A percentile compares a stretch with the other conserved stretches of the same genome.
Evolutionary conservation across 768 basidiomycete species (phyloP).

Genomic region (Trametes sanguinea): DNA sequence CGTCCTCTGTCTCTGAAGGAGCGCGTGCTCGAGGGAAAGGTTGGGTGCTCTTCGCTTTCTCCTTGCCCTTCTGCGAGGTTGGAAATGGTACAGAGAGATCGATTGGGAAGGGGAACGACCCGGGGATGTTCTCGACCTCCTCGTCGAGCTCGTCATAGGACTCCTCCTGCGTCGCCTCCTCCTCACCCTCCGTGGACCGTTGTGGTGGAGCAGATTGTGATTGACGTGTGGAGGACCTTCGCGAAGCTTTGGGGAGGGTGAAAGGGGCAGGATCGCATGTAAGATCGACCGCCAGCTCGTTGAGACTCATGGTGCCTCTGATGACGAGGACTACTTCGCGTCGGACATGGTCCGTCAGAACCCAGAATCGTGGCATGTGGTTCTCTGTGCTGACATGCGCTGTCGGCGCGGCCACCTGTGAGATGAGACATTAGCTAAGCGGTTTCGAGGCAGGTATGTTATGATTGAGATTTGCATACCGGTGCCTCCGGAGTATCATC

Average conservation of each 20-base stretch:
- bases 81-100: conserved; percentile 27
- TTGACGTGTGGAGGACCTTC: not conserved
- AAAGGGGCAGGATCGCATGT: conserved; percentile 78
- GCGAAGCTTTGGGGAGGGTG: not conserved
- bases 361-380: conserved; percentile 84
- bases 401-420: conserved; percentile 15
- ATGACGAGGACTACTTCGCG: conserved; percentile 72
- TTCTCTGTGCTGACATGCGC: conserved; percentile 67
- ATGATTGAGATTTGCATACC: not conserved
- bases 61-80: conserved; percentile 7
- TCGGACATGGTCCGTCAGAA: conserved; percentile 77
- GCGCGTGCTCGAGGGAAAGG: conserved; percentile 8
- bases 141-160: conserved; percentile 25
- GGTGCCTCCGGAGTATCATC: not conserved
- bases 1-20: conserved; percentile 8
- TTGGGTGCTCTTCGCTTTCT: not conserved
- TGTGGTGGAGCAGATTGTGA: not conserved
- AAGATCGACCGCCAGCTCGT: conserved; percentile 84
- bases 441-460: not conserved
- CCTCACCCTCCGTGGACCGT: not conserved
- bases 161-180: conserved; percentile 1
- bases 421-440: no score
- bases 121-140: conserved; percentile 30
- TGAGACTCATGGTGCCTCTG: conserved; percentile 76
- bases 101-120: conserved; percentile 32